Evolutionary conservation across 805 yeast genomes (phyloP), one percentile per base, ranked within the genome.

Genomic region (Candida quercuum): DNA sequence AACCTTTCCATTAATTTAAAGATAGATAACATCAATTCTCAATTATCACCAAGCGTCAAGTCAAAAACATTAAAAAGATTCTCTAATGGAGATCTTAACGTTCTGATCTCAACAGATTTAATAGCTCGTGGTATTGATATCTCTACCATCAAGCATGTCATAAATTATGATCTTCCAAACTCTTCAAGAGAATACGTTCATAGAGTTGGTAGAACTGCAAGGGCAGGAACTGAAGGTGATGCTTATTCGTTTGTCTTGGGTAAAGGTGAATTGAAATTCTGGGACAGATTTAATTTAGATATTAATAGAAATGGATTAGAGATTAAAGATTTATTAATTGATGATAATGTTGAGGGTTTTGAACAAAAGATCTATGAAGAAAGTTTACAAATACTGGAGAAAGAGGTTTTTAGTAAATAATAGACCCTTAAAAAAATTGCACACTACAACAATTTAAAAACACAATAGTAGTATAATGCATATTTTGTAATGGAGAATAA

Each of bases 91-190:
- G 66, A 71, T 2, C 63, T 76, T 33, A 64, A 69, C 30, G 54
- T 87, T 26, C 66, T 75, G 57, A 80, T 74, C 42, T 88, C 86
- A 19, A 93, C 99, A 0, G 99, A 93, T 63, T 69, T 93, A 49
- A 83, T 93, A 59, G 85, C 97, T n/a, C 79, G 99, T 63, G 99
- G 99, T 65, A 74, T 93, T 35, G 96, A 91, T 61, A 71, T 93
- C 32, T 62, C 71, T 13, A 69, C 77, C 4, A 75, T 93, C 34
- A 69, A 76, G 31, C 74, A 77, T 44, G 96, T 93, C 11, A 65
- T 93, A 36, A 93, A 93, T 61, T 93, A 93, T 59, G 98, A 93
- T 55, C 60, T 88, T 38, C 99, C 99, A 17, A 70, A 76, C 19
- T 83, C 96, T 1, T 72, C 89, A 1, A 80, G 94, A 46, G 98